Conservation (phyloP, 2,329 filamentous ascomycete species). For the Fusarium protoensiforme region DNA sequence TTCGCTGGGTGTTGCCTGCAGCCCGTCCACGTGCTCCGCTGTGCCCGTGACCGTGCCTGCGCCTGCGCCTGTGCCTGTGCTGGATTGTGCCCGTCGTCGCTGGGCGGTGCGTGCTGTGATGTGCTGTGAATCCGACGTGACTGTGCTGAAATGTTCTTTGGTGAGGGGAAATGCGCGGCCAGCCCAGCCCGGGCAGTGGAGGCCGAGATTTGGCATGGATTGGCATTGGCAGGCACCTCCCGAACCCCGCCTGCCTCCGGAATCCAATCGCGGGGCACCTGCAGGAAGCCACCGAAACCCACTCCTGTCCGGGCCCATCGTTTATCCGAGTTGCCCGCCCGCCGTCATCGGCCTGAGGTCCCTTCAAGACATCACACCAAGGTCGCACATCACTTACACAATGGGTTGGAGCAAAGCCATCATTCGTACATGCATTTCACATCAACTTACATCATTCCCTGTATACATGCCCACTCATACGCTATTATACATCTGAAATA, state of each 20-base stretch:
- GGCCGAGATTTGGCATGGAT: slow-evolving; percentile 16
- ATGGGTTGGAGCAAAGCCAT: not conserved
- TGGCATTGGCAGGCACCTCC: slow-evolving; percentile 2
- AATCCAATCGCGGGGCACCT: slow-evolving; percentile 8
- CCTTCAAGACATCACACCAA: not conserved
- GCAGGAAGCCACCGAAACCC: slow-evolving; percentile 16
- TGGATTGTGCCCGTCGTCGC: slow-evolving; percentile 7
- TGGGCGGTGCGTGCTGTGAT: slow-evolving; percentile 35
- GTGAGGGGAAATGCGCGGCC: slow-evolving; percentile 50
- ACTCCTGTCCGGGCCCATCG: slow-evolving; percentile 11
- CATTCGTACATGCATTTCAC: slow-evolving; percentile 19
- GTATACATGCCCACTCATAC: slow-evolving; percentile 23
- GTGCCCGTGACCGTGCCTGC: not conserved
- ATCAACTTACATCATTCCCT: slow-evolving; percentile 28
- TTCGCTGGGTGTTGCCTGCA: not conserved
- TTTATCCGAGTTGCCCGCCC: slow-evolving; percentile 30
- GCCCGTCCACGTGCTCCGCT: not conserved
- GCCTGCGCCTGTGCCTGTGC: slow-evolving; percentile 21
- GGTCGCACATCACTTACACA: not conserved
- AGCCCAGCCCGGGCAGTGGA: slow-evolving; percentile 6
- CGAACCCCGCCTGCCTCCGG: not conserved
- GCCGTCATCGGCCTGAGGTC: slow-evolving; percentile 22
- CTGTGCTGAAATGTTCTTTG: slow-evolving; percentile 59
- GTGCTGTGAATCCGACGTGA: slow-evolving; percentile 35
- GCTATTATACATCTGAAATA: slow-evolving; percentile 39